Evolutionary conservation across 1,284 basidiomycete species (phyloP), one percentile per base, ranked within the genome.

Genomic region (Moniliella sp.): DNA sequence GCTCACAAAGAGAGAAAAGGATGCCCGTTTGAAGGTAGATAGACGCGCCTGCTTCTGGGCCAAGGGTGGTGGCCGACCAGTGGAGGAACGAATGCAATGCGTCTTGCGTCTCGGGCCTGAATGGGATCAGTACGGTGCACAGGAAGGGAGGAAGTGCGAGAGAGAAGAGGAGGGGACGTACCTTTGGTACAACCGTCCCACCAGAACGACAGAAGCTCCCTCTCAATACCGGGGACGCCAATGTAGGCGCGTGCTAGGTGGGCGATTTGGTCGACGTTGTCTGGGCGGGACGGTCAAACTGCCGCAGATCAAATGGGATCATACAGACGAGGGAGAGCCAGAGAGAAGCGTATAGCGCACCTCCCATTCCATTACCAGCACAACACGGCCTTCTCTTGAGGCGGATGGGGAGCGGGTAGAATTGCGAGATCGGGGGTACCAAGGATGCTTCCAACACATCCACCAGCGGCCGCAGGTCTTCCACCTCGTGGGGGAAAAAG

Each of bases 301-400:
- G 78, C 11, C 72, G 67, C 28, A 99, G 66, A 53, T 81, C 75
- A 57, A 99, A 99, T 0, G 91, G 91, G 13, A 94, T 75, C 65
- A 82, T 83, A 62, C 78, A 78, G 32, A 94, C 76, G 11, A 97
- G 70, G 11, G 82, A 80, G 8, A 97, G 69, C 88, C 91, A 97
- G 2, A 94, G 67, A 97, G 66, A 14, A 81, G 65, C 10, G 79
- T 68, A 49, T 91, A 86, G 35, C 82, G 74, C 31, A 84, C 61
- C 28, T 76, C 66, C 91, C 91, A 97, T n/a, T n/a, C n/a, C n/a
- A n/a, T n/a, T n/a, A n/a, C n/a, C n/a, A n/a, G n/a, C n/a, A n/a
- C n/a, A n/a, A n/a, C n/a, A n/a, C n/a, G n/a, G n/a, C n/a, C n/a
- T n/a, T n/a, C n/a, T n/a, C n/a, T n/a, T n/a, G n/a, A n/a, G n/a